Evolutionary conservation across 2,329 filamentous ascomycete species (phyloP), one percentile per base, ranked within the genome.

Genomic region (Hymenoscyphus salicellus): DNA sequence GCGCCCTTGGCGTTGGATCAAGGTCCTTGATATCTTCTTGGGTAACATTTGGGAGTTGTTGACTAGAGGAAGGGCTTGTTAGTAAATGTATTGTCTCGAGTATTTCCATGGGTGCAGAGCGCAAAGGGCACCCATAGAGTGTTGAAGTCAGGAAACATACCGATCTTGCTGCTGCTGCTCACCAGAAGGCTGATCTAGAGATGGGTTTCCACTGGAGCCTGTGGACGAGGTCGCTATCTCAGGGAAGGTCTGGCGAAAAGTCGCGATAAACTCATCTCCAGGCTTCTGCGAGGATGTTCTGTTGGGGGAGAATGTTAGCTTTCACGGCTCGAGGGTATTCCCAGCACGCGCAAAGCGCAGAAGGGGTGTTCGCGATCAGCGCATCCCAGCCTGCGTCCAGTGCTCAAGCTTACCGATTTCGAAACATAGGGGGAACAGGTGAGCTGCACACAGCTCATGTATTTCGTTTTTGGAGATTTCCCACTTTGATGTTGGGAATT

Each of bases 171-270:
- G 67, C 70, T 67, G 67, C 70, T 74, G 73, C 65, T 71, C 75
- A 68, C 70, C 69, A 32, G 66, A 67, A 38, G 66, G 60, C 17
- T 23, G 26, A 43, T 61, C 60, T 33, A 36, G 11, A 38, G 60
- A 55, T 7, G 60, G 10, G 56, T 26, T 61, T 41, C 60, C 46
- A 41, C 60, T 55, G 26, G 49, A 56, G 30, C 77, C 73, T 73
- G 79, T 73, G 71, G 76, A 72, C 70, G 80, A 72, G 72, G 83
- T 77, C 62, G 82, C 73, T 84, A 96, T 81, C 72, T 93, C 87
- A 57, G 92, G 90, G 74, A 96, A 97, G 71, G 86, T 88, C 73
- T 91, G 86, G 77, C 91, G 91, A 80, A 97, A 97, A 77, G 87
- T 88, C 78, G 88, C 88, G 76, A 95, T 88, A 75, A 97, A 84